Conservation (phyloP, 2,329 filamentous ascomycete genomes). For the Aurifilum marmelostoma region DNA sequence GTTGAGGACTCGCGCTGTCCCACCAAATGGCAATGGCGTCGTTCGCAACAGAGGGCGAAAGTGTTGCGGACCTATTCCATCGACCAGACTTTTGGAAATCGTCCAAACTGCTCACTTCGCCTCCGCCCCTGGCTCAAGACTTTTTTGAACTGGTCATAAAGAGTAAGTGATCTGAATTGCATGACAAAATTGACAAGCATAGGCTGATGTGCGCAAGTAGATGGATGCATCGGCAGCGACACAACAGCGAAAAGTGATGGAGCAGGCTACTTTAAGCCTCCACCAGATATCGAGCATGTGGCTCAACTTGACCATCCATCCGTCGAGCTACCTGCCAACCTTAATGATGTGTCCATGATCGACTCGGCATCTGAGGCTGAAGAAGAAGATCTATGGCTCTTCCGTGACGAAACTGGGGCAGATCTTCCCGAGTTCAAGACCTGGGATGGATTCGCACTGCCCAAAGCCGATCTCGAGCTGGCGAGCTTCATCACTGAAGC, state of each 20-base stretch:
- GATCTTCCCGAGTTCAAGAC: conserved; percentile 56
- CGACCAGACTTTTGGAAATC: conserved; percentile 64
- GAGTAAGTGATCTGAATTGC: conserved; percentile 33
- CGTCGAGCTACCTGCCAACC: conserved; percentile 1
- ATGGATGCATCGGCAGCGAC: conserved; percentile 11
- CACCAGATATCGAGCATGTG: conserved; percentile 34
- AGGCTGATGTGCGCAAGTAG: conserved; percentile 16
- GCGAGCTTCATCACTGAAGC: conserved; percentile 69
- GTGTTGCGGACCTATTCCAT: conserved; percentile 61
- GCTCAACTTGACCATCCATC: conserved; percentile 1
- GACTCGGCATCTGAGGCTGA: conserved; percentile 23
- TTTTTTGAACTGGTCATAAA: conserved; percentile 51
- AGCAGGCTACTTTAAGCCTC: conserved; percentile 41
- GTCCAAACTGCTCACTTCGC: conserved; percentile 52
- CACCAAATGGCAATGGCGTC: conserved; percentile 25
- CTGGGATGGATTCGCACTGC: conserved; percentile 68
- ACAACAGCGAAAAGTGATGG: conserved; percentile 4
- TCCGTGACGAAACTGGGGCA: conserved; percentile 39
- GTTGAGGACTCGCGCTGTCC: not conserved
- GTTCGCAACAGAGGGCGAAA: conserved; percentile 45
- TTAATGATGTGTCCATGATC: conserved; percentile 16
- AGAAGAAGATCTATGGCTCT: conserved; percentile 53
- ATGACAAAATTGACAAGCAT: not conserved
- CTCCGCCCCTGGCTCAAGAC: conserved; percentile 27
- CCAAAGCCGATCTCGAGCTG: conserved; percentile 42